Conservation (phyloP, 495 filamentous ascomycete species). For the Penicillium samsonianum region DNA sequence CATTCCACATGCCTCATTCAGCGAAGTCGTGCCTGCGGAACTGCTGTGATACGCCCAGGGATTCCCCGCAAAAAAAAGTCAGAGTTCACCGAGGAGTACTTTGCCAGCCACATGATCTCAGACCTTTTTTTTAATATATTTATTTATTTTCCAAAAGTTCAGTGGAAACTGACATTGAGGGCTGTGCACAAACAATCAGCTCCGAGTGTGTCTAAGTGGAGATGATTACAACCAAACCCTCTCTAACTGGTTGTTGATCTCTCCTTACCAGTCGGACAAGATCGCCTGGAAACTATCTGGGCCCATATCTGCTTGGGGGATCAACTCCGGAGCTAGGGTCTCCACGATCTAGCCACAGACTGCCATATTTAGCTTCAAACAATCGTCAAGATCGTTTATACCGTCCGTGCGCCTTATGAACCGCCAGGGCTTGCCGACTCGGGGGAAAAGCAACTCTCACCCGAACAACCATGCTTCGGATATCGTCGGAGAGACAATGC, state of each 20-base stretch:
- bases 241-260: constrained; percentile 3
- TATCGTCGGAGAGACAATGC: neutral
- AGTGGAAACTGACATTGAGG: constrained; percentile 1
- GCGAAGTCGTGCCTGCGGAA: constrained; percentile 20
- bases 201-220: constrained; percentile 8
- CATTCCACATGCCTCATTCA: constrained; percentile 32
- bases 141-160: neutral
- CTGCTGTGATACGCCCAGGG: constrained; percentile 34
- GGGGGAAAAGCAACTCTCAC: neutral
- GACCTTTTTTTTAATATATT: neutral
- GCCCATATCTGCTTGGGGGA: neutral
- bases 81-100: constrained; percentile 16
- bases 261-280: neutral
- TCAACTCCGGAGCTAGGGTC: neutral
- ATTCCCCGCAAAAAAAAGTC: constrained; percentile 35
- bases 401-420: constrained; percentile 28
- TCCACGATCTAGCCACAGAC: constrained; percentile 28
- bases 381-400: constrained; percentile 24
- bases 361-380: constrained; percentile 19
- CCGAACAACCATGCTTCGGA: neutral
- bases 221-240: constrained; percentile 1
- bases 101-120: constrained; percentile 17
- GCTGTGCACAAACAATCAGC: constrained; percentile 15
- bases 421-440: constrained; percentile 7
- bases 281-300: neutral